These are phyloP conservation scores for Hordeum pubiflorum DNA, from an alignment of 202 grass and related monocot species.

Conservation along the genomic window DNA sequence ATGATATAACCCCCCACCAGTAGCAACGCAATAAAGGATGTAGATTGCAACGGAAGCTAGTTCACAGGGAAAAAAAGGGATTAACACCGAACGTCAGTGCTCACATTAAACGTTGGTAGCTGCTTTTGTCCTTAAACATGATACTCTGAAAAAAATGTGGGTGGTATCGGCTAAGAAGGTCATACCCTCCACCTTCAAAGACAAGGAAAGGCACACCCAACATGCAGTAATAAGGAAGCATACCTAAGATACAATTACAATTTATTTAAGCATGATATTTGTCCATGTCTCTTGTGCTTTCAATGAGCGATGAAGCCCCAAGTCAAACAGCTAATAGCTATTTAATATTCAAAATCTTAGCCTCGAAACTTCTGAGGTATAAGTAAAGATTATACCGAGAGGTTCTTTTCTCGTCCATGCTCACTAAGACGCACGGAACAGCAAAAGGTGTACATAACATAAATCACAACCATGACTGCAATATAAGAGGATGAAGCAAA, in stretches of 20 bases:
- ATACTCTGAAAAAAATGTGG: neutral
- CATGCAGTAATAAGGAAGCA: neutral
- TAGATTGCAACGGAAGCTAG: neutral
- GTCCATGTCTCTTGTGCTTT: neutral
- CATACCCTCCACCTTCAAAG: neutral
- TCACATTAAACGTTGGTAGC: neutral
- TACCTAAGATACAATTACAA: neutral
- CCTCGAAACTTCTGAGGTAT: neutral
- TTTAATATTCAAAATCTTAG: neutral
- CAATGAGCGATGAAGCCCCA: neutral
- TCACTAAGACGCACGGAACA: conserved; percentile 11
- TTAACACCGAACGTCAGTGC: neutral
- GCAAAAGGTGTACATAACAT: neutral
- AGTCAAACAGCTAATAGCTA: neutral
- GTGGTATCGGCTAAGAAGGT: neutral
- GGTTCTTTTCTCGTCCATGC: neutral
- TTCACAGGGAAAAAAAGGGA: neutral
- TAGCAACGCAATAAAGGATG: neutral
- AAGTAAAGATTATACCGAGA: neutral
- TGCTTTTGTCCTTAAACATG: neutral
- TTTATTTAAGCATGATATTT: neutral
- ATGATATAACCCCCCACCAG: neutral
- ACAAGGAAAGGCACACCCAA: neutral
- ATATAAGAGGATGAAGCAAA: neutral
- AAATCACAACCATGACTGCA: neutral